Evolutionary conservation across 2,329 filamentous ascomycete species (phyloP).

Genomic region (Blumeria graminis): DNA sequence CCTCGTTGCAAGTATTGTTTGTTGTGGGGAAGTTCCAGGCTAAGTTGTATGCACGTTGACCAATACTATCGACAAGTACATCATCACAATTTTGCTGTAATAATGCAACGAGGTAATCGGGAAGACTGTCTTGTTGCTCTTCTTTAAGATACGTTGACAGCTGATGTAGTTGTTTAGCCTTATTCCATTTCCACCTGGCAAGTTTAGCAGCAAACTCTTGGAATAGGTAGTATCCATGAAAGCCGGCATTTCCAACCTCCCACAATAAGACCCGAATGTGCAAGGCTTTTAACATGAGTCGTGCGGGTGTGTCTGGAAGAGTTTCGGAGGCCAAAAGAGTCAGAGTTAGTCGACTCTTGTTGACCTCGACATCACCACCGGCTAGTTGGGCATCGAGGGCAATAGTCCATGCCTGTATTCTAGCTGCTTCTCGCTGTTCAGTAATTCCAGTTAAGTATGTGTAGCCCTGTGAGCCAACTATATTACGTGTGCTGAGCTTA

Average conservation of each 20-base stretch:
- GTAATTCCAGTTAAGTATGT: slow-evolving; percentile 58
- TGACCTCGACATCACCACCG: slow-evolving; percentile 74
- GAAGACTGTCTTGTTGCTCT: slow-evolving; percentile 33
- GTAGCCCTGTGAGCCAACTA: slow-evolving; percentile 55
- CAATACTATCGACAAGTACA: slow-evolving; percentile 51
- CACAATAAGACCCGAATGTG: slow-evolving; percentile 79
- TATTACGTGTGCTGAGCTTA: slow-evolving; percentile 57
- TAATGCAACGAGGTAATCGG: slow-evolving; percentile 50
- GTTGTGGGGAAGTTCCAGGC: slow-evolving; percentile 66
- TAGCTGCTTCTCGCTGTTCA: slow-evolving; percentile 62
- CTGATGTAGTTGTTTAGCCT: slow-evolving; percentile 42
- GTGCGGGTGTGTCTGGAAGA: slow-evolving; percentile 55
- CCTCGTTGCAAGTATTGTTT: slow-evolving; percentile 34
- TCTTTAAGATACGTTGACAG: slow-evolving; percentile 22
- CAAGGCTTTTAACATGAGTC: slow-evolving; percentile 77
- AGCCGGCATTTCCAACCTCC: slow-evolving; percentile 42
- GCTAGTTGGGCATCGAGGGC: slow-evolving; percentile 81
- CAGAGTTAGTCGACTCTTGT: slow-evolving; percentile 61
- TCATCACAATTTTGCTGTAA: slow-evolving; percentile 62
- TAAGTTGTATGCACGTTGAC: slow-evolving; percentile 71
- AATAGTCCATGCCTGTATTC: slow-evolving; percentile 81
- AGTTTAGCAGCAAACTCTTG: slow-evolving; percentile 49
- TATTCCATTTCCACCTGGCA: slow-evolving; percentile 57
- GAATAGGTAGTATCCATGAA: slow-evolving; percentile 37
- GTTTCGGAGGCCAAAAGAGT: slow-evolving; percentile 77